phyloP scores from a whole-genome alignment of 2,329 filamentous ascomycete species.

The Biscogniauxia marginata region DNA sequence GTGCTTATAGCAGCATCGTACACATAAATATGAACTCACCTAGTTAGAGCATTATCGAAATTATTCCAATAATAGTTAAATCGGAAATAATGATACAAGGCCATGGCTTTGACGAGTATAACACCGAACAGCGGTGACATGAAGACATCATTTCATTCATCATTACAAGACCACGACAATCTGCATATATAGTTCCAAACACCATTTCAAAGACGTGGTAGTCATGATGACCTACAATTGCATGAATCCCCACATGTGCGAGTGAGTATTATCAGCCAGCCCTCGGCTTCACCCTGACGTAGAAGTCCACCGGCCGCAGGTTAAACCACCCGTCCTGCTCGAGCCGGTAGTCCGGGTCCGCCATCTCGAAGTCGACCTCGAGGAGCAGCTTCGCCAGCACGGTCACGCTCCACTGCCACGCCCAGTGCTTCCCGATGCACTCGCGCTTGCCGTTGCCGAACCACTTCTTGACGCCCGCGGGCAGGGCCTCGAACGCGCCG shows the following conservation, averaged over 20 bases:
- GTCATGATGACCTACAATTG: too few species aligned
- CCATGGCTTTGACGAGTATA: not conserved
- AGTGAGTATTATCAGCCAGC: too few species aligned
- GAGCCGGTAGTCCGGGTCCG: conserved; percentile 39
- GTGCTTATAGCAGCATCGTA: too few species aligned
- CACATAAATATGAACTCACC: too few species aligned
- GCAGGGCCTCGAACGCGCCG: conserved; percentile 42
- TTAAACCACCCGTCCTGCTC: conserved; percentile 54
- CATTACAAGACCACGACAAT: not conserved
- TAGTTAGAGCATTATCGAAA: too few species aligned
- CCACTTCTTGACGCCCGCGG: conserved; percentile 47
- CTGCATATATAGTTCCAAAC: not conserved
- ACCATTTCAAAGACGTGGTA: not conserved
- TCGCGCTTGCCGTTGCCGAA: conserved; percentile 52
- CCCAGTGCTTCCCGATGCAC: conserved; percentile 52
- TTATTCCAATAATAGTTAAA: too few species aligned
- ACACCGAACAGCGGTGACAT: not conserved
- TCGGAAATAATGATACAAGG: too few species aligned
- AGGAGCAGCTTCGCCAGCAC: conserved; percentile 43
- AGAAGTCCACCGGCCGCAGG: conserved; percentile 46
- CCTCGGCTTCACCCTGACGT: conserved; percentile 42
- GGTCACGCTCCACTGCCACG: conserved; percentile 44
- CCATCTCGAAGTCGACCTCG: conserved; percentile 46
- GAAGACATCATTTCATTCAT: not conserved
- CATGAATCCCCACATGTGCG: too few species aligned